Base-by-base conservation (phyloP, 2,329 filamentous ascomycete genomes). In the Colletotrichum sp. region DNA sequence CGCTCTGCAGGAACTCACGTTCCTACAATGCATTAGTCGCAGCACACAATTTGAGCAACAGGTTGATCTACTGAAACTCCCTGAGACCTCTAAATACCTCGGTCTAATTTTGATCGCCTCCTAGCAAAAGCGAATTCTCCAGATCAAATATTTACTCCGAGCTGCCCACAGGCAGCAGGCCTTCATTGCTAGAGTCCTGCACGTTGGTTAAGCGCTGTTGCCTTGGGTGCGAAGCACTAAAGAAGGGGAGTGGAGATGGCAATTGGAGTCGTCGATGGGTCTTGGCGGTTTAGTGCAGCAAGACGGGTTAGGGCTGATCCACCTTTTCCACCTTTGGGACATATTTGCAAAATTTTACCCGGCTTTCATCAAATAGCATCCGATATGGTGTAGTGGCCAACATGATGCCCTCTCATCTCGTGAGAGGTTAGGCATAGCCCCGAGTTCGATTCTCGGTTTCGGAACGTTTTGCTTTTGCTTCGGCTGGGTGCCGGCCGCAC, bases 301-400 rank as follows among this genome's bases (percentile, higher is more conserved):
- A 22, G 43, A 22, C 43, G n/a, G n/a, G 10, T 52, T 52, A 52
- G 43, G 43, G 43, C 43, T 22, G 43, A 13, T 52, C 43, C 43
- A 52, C 43, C 43, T 8, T 22, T 52, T 22, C 43, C 2, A 52
- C 10, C 43, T 8, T 25, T 13, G n/a, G n/a, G 3, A 7, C n/a
- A 52, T 52, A 22, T 3, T 52, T 52, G 43, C 43, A 52, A 52
- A 52, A 52, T 52, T 22, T 0, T n/a, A n/a, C n/a, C n/a, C n/a
- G n/a, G n/a, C n/a, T 13, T 8, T 5, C n/a, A 52, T 13, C 43
- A 13, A 52, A 13, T 5, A 8, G 6, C 3, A 39, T 72, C 61
- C 48, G 48, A 55, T 61, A 43, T 36, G 70, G 32, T 61, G 55
- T 72, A 66, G 70, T 61, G 64, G 55, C 64, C 70, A 68, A 68